These are phyloP conservation scores for Chimonanthus salicifolius DNA, from an alignment of 164 flowering plant species.

Conservation along the genomic window DNA sequence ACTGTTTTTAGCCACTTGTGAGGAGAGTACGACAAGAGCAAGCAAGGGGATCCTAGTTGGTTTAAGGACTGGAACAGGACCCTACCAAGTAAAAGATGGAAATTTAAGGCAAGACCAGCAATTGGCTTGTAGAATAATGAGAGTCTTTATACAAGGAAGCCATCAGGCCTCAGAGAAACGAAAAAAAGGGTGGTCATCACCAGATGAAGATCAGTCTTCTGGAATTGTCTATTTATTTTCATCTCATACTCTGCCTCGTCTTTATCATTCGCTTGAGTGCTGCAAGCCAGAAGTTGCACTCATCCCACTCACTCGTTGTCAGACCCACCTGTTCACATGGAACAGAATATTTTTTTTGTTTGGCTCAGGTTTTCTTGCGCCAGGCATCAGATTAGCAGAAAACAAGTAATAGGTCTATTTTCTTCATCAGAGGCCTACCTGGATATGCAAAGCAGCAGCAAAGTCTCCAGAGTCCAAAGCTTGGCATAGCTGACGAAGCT, in stretches of 20 bases:
- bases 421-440: conserved; percentile 38
- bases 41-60: no score
- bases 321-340: conserved; percentile 52
- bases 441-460: conserved; percentile 69
- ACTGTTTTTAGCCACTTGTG: no score
- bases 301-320: conserved; percentile 97
- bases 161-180: no score
- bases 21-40: no score
- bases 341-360: no score
- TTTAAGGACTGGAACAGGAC: no score
- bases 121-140: no score
- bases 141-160: no score
- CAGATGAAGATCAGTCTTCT: neutral
- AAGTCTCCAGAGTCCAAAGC: conserved; percentile 81
- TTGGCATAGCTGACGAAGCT: conserved; percentile 81
- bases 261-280: conserved; percentile 94
- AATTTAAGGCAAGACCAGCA: no score
- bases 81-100: no score
- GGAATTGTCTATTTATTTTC: neutral
- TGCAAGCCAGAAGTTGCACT: conserved; percentile 95
- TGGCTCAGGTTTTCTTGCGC: neutral
- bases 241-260: conserved; percentile 42
- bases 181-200: no score
- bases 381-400: neutral
- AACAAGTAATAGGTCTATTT: neutral